Percentiles rank a stretch among this genome's conserved stretches.
Evolutionary conservation across 1,139 yeast species (phyloP).

Genomic region (Candida neerlandica): DNA sequence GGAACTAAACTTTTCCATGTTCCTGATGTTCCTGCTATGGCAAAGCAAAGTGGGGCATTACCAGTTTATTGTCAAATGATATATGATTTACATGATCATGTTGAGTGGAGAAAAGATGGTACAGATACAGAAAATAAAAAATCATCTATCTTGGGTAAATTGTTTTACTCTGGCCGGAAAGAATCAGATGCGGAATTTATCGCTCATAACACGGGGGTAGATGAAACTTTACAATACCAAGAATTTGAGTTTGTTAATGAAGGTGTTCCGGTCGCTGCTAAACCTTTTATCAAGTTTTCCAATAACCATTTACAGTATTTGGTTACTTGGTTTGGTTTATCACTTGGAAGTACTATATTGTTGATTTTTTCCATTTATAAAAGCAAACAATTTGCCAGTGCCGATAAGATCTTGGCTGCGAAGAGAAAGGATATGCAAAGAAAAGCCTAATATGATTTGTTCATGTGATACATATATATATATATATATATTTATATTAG

Average conservation of each 20-base stretch:
- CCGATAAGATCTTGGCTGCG: slow-evolving; percentile 45
- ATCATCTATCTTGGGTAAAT: slow-evolving; percentile 17
- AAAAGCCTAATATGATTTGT: slow-evolving; percentile 1
- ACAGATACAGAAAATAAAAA: slow-evolving; percentile 7
- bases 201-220: slow-evolving; percentile 23
- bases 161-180: slow-evolving; percentile 8
- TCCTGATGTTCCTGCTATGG: slow-evolving; percentile 83
- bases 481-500: too few species aligned
- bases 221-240: slow-evolving; percentile 42
- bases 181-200: slow-evolving; percentile 22
- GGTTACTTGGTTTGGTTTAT: slow-evolving; percentile 92
- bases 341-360: slow-evolving; percentile 68
- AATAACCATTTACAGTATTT: slow-evolving; percentile 92
- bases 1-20: slow-evolving; percentile 66
- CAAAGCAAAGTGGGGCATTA: slow-evolving; percentile 61
- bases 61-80: slow-evolving; percentile 81
- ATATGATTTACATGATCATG: slow-evolving; percentile 63
- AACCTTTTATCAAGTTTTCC: slow-evolving; percentile 75
- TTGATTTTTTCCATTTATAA: slow-evolving; percentile 44
- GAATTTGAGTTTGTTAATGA: slow-evolving; percentile 60
- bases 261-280: slow-evolving; percentile 90
- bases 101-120: slow-evolving; percentile 42
- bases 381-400: slow-evolving; percentile 33
- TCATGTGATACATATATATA: too few species aligned
- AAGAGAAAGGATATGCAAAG: slow-evolving; percentile 42